A percentile compares a stretch with the other conserved stretches of the same genome.
These are phyloP conservation scores for Chaetomium strumarium DNA, from an alignment of 2,329 filamentous ascomycete genomes.

Conservation along the genomic window DNA sequence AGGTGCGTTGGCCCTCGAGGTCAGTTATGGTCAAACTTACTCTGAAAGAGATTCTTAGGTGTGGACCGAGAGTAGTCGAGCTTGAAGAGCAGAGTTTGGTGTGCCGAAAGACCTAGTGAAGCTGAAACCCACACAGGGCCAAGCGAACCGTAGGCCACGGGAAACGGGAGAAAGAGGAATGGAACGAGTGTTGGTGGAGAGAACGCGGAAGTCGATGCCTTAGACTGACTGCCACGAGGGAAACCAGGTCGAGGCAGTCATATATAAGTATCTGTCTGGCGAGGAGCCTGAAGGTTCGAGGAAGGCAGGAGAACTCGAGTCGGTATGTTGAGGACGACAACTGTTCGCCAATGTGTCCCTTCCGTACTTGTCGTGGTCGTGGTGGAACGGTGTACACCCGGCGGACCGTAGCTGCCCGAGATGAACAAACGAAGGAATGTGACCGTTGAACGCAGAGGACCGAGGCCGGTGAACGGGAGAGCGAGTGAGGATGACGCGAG, in stretches of 20 bases:
- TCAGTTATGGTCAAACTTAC: neutral
- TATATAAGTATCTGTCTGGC: neutral
- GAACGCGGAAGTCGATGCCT: neutral
- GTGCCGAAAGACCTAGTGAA: neutral
- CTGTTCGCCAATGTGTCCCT: neutral
- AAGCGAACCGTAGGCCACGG: no score
- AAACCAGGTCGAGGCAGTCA: neutral
- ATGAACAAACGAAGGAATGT: neutral
- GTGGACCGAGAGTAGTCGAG: no score
- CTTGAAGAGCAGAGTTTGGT: no score
- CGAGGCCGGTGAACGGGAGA: conserved; percentile 7
- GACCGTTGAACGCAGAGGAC: neutral
- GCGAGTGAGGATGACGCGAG: conserved; percentile 1
- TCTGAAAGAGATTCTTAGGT: neutral
- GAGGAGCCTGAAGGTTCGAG: neutral
- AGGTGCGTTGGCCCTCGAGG: neutral
- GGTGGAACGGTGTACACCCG: conserved; percentile 4
- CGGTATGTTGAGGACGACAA: conserved; percentile 1
- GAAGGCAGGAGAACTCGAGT: neutral
- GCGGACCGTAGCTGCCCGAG: neutral
- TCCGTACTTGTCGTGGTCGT: neutral
- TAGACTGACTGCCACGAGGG: neutral
- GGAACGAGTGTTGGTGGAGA: neutral
- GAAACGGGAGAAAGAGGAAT: neutral
- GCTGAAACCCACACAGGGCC: no score